Evolutionary conservation across 208 protist species (phyloP).

Genomic region (Leishmania turanica): DNA sequence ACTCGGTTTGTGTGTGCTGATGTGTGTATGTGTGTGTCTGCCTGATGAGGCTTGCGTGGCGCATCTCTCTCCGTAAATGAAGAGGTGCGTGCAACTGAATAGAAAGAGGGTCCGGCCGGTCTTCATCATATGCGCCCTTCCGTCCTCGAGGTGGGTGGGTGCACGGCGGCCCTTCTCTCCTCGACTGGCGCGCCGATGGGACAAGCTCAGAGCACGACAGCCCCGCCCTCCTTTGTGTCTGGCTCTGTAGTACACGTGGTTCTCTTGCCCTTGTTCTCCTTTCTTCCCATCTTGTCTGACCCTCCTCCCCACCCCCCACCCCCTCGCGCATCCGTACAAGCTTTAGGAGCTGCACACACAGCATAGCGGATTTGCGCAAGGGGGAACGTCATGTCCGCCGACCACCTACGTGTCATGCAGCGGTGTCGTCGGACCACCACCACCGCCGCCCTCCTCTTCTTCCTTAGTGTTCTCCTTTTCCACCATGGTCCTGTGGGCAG

Average conservation of each 20-base stretch:
- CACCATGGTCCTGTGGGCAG: neutral
- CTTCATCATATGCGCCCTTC: neutral
- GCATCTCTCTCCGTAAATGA: neutral
- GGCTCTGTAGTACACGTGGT: neutral
- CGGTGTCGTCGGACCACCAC: neutral
- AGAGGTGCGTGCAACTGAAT: neutral
- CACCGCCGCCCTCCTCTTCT: neutral
- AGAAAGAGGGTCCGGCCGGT: neutral
- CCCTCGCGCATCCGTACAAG: neutral
- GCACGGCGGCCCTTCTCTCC: neutral
- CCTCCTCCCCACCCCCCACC: neutral
- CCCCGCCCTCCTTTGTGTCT: neutral
- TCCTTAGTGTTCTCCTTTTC: neutral
- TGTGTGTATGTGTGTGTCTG: neutral
- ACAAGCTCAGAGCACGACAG: neutral
- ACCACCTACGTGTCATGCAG: neutral
- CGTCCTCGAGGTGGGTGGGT: neutral
- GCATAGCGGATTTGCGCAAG: neutral
- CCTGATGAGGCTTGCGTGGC: neutral
- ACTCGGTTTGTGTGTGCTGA: neutral
- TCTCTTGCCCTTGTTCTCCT: too few species aligned
- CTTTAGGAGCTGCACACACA: neutral
- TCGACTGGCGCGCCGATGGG: neutral
- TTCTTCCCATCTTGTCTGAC: neutral
- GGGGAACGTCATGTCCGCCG: neutral